These are phyloP conservation scores for Omphalea diandra DNA, from an alignment of 441 rosid species.

Conservation along the genomic window DNA sequence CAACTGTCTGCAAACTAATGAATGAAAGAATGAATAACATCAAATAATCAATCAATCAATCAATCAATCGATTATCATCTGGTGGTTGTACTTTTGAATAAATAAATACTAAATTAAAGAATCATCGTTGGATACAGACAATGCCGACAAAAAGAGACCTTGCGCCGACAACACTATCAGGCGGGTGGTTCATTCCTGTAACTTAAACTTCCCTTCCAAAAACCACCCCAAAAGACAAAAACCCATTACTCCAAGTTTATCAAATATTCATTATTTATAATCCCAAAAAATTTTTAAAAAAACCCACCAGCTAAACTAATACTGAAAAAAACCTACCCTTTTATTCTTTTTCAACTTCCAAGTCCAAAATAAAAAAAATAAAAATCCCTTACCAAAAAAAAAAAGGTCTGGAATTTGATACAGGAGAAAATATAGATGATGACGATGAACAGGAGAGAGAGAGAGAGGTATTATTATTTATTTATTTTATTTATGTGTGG, in stretches of 20 bases:
- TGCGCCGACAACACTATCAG: conserved; percentile 64
- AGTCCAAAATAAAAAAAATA: not conserved
- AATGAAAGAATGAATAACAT: conserved; percentile 20
- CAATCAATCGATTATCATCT: conserved; percentile 23
- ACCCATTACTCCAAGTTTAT: conserved; percentile 16
- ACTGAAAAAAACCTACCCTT: conserved; percentile 9
- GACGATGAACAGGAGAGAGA: not conserved
- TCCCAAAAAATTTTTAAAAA: not conserved
- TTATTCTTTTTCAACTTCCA: not conserved
- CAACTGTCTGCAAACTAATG: conserved; percentile 13
- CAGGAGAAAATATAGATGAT: not conserved
- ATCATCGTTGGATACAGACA: conserved; percentile 79
- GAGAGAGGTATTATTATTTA: not conserved
- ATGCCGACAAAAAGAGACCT: conserved; percentile 96
- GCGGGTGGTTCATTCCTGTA: not conserved
- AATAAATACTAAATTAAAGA: conserved; percentile 31
- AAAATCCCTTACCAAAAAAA: not conserved
- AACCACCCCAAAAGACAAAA: conserved; percentile 27
- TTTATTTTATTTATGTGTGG: conserved; percentile 29
- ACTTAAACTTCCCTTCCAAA: conserved; percentile 26
- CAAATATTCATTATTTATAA: not conserved
- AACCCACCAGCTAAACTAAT: conserved; percentile 20
- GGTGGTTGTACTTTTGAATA: conserved; percentile 39
- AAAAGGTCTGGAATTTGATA: not conserved
- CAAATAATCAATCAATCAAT: conserved; percentile 1